Evolutionary conservation across 2,329 filamentous ascomycete genomes (phyloP).

Genomic region (Neofusicoccum cordaticola): DNA sequence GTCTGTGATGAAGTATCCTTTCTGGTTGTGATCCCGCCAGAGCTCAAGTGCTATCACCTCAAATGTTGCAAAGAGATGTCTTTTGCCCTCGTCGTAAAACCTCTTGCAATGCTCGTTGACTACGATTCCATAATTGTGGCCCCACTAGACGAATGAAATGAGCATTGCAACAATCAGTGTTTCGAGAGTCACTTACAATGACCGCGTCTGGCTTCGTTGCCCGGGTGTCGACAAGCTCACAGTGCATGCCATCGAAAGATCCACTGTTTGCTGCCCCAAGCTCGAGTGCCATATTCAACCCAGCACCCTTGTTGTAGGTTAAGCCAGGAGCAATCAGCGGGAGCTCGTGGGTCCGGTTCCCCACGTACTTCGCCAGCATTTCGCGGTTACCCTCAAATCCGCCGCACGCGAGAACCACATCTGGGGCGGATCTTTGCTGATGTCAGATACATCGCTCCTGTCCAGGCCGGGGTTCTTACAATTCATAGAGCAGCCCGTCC

Average conservation of each 20-base stretch:
- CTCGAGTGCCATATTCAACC: constrained; percentile 42
- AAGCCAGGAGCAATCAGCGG: constrained; percentile 43
- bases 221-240: constrained; percentile 43
- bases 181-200: constrained; percentile 20
- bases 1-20: constrained; percentile 43
- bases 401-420: constrained; percentile 40
- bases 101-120: constrained; percentile 41
- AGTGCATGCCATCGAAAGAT: constrained; percentile 43
- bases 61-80: constrained; percentile 44
- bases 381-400: constrained; percentile 43
- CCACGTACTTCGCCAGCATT: constrained; percentile 41
- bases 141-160: constrained; percentile 24
- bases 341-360: constrained; percentile 38
- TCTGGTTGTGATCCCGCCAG: constrained; percentile 42
- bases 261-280: constrained; percentile 41
- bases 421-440: constrained; percentile 21
- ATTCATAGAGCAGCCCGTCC: constrained; percentile 35
- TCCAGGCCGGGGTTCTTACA: constrained; percentile 8
- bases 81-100: constrained; percentile 39
- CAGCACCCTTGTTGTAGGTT: constrained; percentile 40
- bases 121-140: constrained; percentile 45
- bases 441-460: background rate
- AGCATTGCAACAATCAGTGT: background rate
- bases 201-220: constrained; percentile 42
- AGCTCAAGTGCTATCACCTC: constrained; percentile 43